Base-by-base conservation (phyloP, 345 rosid species). In the Boechera retrofracta region DNA sequence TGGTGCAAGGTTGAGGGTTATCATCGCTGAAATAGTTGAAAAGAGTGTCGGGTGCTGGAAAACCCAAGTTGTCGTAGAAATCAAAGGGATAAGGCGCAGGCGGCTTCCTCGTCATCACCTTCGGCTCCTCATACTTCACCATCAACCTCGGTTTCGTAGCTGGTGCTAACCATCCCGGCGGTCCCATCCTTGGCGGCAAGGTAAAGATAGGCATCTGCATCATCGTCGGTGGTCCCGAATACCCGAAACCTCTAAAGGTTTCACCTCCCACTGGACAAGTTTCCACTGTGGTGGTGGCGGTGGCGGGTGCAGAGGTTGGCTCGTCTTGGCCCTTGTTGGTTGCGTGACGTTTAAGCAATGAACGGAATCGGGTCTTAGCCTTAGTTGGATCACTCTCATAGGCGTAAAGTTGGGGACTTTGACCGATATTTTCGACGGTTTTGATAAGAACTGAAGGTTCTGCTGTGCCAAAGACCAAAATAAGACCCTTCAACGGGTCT, bases 301-400 rank as follows among this genome's bases (percentile, higher is more conserved):
- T 13, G 35, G 44, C 0, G 33, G 62, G 29, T 2, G 29, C 29
- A 18, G 64, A 21, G 1, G 65, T 5, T 18, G 64, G 56, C 7
- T 75, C 52, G 5, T 75, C 56, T 33, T 9, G 32, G 1, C 0
- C n/a, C 32, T 67, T 29, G 4, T 65, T 10, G 15, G n/a, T 7
- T n/a, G 45, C 47, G 70, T 76, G 62, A 69, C 64, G 75, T 38
- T 69, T 63, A 3, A 77, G 75, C 53, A 77, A 54, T 33, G 64
- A 4, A 0, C 52, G 26, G 39, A 77, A 70, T 10, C 5, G 51
- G 24, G 58, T 44, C 52, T 63, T 70, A n/a, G 71, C 80, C 21
- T 45, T 54, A 3, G 65, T 26, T 62, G 80, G 75, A 59, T 77
- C 75, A 24, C 45, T 54, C 65, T 77, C 80, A 31, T 77, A 77